Percentiles rank a stretch among this genome's conserved stretches.
These are phyloP conservation scores for Leccinum boreale DNA, from an alignment of 768 basidiomycete genomes.

Conservation along the genomic window DNA sequence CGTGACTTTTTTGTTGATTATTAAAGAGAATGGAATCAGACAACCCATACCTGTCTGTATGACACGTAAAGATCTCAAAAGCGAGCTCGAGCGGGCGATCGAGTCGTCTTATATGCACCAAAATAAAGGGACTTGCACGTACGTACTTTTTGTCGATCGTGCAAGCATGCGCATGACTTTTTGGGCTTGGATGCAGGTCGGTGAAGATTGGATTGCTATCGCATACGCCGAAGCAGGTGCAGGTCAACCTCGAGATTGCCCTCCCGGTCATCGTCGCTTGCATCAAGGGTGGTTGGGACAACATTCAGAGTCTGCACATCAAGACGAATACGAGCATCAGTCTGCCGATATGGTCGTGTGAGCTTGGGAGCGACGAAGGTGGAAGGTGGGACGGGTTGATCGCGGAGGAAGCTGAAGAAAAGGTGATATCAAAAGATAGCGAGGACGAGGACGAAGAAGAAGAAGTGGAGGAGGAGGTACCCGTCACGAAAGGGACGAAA, in stretches of 20 bases:
- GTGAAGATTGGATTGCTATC: constrained; percentile 78
- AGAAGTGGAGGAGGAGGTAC: background rate
- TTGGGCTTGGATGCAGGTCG: constrained; percentile 45
- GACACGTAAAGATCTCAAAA: constrained; percentile 85
- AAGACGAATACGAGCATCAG: constrained; percentile 83
- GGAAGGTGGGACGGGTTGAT: constrained; percentile 31
- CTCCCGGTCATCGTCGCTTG: constrained; percentile 69
- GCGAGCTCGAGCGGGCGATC: constrained; percentile 88
- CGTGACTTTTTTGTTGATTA: background rate
- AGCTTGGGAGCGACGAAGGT: constrained; percentile 49
- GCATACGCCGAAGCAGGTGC: constrained; percentile 68
- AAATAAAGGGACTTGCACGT: constrained; percentile 92
- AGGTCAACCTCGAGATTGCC: constrained; percentile 74
- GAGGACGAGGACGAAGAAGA: background rate
- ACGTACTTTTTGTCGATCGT: constrained; percentile 32
- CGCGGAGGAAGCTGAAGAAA: constrained; percentile 10
- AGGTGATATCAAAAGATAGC: background rate
- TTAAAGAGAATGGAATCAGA: constrained; percentile 27
- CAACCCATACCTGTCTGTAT: constrained; percentile 95
- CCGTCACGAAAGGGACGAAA: constrained; percentile 6
- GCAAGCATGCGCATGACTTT: background rate
- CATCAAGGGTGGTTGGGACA: constrained; percentile 84
- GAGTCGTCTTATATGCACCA: constrained; percentile 95
- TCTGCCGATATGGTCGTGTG: constrained; percentile 89
- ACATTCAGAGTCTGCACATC: constrained; percentile 83